Base-by-base conservation (phyloP, 768 basidiomycete genomes). In the Candolleomyces eurysporus region DNA sequence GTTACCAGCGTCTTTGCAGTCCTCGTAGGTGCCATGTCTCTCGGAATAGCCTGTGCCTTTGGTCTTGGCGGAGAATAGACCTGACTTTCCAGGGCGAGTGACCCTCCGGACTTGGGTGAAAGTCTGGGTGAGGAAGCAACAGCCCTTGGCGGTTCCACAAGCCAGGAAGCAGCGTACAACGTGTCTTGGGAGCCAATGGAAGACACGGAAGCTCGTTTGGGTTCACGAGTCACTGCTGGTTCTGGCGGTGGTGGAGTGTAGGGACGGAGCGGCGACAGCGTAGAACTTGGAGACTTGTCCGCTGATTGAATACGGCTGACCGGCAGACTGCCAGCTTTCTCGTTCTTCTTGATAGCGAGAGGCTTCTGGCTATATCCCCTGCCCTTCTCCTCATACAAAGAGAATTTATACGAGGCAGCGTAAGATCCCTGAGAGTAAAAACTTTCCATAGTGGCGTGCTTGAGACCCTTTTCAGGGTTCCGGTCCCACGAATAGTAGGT, bases 401-500 rank as follows among this genome's bases (percentile, higher is more conserved):
- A 40, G 40, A 42, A 56, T 6, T 56, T 56, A 36, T 56, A 56
- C 13, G n/a, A 22, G n/a, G 13, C 22, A 31, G 19, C 49, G 49
- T 51, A 31, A 16, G 54, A 56, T 42, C 39, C 54, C 22, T 56
- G 54, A 11, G 54, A 42, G 54, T 56, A 56, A 16, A 26, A 17
- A 21, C 39, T 56, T 10, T 31, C 36, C 14, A 56, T 42, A 19
- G 36, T 56, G 13, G 40, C n/a, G 16, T 56, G 54, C 54, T 56
- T 56, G 39, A 36, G 39, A 17, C 36, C 42, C 31, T 61, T 61
- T 48, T 57, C 48, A 2, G 61, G 61, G n/a, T 50, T 26, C 17
- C 42, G 30, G 39, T 61, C 61, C 61, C 61, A 61, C 10, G 61
- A 61, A 32, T 26, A n/a, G 43, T 61, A 61, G 19, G 61, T 57